Conservation (phyloP, 2,329 filamentous ascomycete genomes). For the Sporothrix sp. region DNA sequence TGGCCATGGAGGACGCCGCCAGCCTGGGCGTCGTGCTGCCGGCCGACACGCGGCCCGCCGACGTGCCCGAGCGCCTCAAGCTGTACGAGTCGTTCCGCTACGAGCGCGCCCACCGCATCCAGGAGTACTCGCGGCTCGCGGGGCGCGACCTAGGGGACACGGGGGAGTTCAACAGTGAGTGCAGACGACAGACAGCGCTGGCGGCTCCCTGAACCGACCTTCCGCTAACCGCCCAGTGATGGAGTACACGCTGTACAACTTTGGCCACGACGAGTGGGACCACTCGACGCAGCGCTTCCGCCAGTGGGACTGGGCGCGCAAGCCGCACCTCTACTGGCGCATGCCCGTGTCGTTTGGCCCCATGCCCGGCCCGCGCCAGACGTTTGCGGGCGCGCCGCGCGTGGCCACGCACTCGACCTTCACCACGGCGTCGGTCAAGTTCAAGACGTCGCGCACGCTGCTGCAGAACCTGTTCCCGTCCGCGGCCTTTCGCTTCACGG, state of each 20-base stretch:
- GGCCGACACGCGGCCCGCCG: slow-evolving; percentile 29
- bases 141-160: slow-evolving; percentile 36
- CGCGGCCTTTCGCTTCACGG: slow-evolving; percentile 31
- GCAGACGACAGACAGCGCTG: not conserved
- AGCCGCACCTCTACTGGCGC: slow-evolving; percentile 31
- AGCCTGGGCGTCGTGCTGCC: slow-evolving; percentile 48
- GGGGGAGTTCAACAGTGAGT: slow-evolving; percentile 30
- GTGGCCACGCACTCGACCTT: slow-evolving; percentile 26
- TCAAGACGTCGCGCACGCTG: slow-evolving; percentile 40
- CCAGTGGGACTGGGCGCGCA: slow-evolving; percentile 36
- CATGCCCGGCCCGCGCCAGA: slow-evolving; percentile 35
- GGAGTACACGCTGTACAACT: slow-evolving; percentile 40
- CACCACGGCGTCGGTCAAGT: slow-evolving; percentile 36
- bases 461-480: slow-evolving; percentile 40
- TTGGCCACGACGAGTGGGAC: slow-evolving; percentile 50
- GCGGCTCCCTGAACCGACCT: not conserved
- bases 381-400: slow-evolving; percentile 23
- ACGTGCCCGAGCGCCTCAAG: slow-evolving; percentile 45
- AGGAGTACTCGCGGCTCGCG: slow-evolving; percentile 36
- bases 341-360: slow-evolving; percentile 38
- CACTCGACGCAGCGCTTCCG: slow-evolving; percentile 40
- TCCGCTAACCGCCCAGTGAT: slow-evolving; percentile 22
- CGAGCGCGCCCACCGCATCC: slow-evolving; percentile 31
- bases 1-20: slow-evolving; percentile 58
- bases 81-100: slow-evolving; percentile 51